These are phyloP conservation scores for Macrotyloma uniflorum DNA, from an alignment of 306 rosid genomes.

Conservation along the genomic window DNA sequence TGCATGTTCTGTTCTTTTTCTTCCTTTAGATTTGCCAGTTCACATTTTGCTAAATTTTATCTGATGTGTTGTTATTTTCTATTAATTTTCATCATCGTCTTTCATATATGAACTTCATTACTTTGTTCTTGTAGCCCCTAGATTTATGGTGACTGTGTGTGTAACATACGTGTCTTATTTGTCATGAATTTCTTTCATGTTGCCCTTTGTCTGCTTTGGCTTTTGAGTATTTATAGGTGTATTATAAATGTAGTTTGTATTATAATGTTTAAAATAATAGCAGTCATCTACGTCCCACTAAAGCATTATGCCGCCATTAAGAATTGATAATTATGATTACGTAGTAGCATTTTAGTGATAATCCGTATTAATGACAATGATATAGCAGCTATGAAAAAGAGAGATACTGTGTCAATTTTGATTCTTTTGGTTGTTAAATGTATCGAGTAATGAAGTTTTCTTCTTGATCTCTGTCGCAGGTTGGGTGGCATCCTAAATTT, in stretches of 20 bases:
- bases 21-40: background rate
- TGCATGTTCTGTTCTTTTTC: background rate
- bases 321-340: background rate
- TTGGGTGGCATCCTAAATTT: conserved; percentile 64
- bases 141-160: background rate
- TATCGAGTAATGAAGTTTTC: background rate
- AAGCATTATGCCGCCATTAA: background rate
- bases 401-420: background rate
- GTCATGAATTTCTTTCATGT: background rate
- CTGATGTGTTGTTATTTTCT: background rate
- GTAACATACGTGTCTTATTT: background rate
- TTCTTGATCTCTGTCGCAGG: conserved; percentile 45
- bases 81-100: background rate
- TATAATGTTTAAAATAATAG: background rate
- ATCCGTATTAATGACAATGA: background rate
- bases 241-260: background rate
- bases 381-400: background rate
- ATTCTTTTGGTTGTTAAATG: conserved; percentile 1
- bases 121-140: background rate
- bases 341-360: background rate
- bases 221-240: background rate
- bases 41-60: background rate
- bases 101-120: background rate
- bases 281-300: background rate
- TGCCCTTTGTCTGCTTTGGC: background rate